Percentiles rank a stretch among this genome's conserved stretches.
phyloP scores from a whole-genome alignment of 495 filamentous ascomycete genomes.

The Sphaerosporella brunnea region DNA sequence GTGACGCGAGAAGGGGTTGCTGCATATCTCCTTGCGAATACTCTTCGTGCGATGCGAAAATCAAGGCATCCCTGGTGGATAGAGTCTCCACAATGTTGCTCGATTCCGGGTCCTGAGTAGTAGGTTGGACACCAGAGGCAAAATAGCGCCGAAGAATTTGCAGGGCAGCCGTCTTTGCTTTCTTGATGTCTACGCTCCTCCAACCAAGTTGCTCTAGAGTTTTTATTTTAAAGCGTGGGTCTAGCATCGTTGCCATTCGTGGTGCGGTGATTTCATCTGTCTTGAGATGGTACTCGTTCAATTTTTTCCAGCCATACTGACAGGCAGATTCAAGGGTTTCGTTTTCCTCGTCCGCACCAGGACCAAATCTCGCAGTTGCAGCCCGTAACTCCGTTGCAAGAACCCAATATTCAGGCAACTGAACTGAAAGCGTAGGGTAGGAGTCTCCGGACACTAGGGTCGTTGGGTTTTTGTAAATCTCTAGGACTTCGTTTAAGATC shows the following conservation, averaged over 20 bases:
- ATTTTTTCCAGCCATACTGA: background rate
- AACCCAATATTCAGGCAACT: background rate
- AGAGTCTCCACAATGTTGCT: background rate
- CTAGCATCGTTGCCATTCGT: background rate
- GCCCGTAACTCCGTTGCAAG: background rate
- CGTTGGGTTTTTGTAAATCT: background rate
- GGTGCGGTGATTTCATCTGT: background rate
- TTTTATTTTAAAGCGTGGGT: background rate
- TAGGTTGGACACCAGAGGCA: background rate
- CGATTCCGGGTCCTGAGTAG: background rate
- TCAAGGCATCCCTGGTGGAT: background rate
- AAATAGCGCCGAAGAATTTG: background rate
- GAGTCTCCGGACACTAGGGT: background rate
- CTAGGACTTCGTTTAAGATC: background rate
- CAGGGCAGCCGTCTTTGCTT: background rate
- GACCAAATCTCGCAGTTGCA: background rate
- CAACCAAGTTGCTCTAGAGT: background rate
- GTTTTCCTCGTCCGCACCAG: background rate
- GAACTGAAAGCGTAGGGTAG: background rate
- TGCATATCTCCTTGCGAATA: background rate
- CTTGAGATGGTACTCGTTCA: background rate
- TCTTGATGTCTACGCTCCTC: background rate
- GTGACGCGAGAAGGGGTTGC: background rate
- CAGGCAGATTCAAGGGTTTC: background rate
- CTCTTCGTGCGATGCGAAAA: no score